phyloP scores from a whole-genome alignment of 2,329 filamentous ascomycete species.

The Pseudogymnoascus sp. region DNA sequence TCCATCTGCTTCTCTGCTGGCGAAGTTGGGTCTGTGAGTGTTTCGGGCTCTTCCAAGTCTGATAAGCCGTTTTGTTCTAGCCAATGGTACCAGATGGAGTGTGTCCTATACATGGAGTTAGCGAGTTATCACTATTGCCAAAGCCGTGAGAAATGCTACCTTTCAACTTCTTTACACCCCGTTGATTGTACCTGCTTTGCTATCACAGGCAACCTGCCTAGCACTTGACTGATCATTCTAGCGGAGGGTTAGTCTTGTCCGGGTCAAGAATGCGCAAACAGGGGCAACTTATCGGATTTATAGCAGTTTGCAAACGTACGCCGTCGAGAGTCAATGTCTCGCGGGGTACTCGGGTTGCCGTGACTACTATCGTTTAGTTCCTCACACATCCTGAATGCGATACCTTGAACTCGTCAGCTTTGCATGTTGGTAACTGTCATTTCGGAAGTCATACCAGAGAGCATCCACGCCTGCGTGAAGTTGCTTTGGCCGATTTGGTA shows the following conservation, averaged over 20 bases:
- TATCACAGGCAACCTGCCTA: conserved; percentile 10
- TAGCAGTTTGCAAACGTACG: conserved; percentile 15
- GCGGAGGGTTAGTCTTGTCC: conserved; percentile 3
- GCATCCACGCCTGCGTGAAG: conserved; percentile 16
- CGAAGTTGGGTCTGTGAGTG: background rate
- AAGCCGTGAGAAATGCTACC: background rate
- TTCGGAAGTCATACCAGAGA: conserved; percentile 12
- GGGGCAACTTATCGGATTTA: conserved; percentile 17
- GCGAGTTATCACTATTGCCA: background rate
- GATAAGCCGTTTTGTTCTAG: background rate
- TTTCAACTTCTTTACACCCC: background rate
- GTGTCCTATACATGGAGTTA: background rate
- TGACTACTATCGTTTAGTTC: conserved; percentile 12
- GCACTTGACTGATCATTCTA: conserved; percentile 11
- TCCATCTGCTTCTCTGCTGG: conserved; percentile 1
- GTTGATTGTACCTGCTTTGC: background rate
- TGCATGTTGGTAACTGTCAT: background rate
- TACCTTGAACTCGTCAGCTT: conserved; percentile 14
- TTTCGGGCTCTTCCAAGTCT: conserved; percentile 5
- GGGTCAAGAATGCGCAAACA: background rate
- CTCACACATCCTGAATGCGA: conserved; percentile 19
- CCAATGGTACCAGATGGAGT: conserved; percentile 7
- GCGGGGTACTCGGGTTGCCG: conserved; percentile 10
- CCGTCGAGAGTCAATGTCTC: conserved; percentile 11
- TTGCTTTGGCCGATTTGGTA: conserved; percentile 15